Evolutionary conservation across 331 rosid species (phyloP).

Genomic region (Arachis monticola): DNA sequence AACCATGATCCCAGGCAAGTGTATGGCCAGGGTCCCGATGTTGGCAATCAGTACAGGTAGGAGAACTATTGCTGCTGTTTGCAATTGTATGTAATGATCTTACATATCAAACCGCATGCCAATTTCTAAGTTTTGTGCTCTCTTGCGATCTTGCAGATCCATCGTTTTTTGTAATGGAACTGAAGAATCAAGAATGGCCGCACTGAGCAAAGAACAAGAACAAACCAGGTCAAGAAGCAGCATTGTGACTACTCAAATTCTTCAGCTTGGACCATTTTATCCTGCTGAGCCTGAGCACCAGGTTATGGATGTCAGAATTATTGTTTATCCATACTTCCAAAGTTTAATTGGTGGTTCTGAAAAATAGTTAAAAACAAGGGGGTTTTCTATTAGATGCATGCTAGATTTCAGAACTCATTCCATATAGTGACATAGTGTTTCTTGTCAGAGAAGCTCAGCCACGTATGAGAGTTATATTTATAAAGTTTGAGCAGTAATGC

Average conservation of each 20-base stretch:
- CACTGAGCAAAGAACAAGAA: conserved; percentile 81
- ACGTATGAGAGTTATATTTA: conserved; percentile 12
- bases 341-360: not conserved
- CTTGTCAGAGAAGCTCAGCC: not conserved
- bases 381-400: not conserved
- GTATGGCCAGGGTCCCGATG: conserved; percentile 99
- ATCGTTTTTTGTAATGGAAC: conserved; percentile 81
- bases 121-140: conserved; percentile 21
- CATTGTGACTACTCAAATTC: conserved; percentile 84
- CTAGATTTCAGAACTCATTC: conserved; percentile 11
- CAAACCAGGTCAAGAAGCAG: conserved; percentile 78
- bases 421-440: not conserved
- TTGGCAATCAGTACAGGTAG: conserved; percentile 92
- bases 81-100: conserved; percentile 16
- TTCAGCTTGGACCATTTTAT: conserved; percentile 69
- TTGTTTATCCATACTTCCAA: conserved; percentile 5
- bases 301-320: conserved; percentile 50
- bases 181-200: conserved; percentile 82
- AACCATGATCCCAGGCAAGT: conserved; percentile 95
- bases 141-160: conserved; percentile 60
- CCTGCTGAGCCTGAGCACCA: conserved; percentile 95
- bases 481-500: conserved; percentile 18
- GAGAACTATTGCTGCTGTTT: conserved; percentile 31
- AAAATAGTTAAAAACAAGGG: conserved; percentile 3
- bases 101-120: conserved; percentile 27